Base-by-base conservation (phyloP, 768 basidiomycete species). In the Leccinum imitatum region DNA sequence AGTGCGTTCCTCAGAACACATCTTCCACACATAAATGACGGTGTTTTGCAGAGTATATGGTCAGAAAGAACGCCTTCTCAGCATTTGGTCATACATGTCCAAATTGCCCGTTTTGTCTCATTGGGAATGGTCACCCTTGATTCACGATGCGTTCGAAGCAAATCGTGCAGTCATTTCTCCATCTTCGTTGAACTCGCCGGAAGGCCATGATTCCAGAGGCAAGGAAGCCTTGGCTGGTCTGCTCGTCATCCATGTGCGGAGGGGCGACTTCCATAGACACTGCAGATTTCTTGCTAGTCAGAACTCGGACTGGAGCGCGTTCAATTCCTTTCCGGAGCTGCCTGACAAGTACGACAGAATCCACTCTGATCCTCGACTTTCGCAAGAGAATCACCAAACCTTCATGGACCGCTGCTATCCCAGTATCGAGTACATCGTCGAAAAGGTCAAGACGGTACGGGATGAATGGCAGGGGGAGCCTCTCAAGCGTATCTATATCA, bases 201-300 rank as follows among this genome's bases (percentile, higher is more conserved):
- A 57, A 7, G 57, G 56, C 10, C 31, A 53, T 35, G 10, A 51
- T 55, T 53, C 58, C n/a, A 61, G 61, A 37, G 14, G 13, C 1
- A 31, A 57, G 47, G 58, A 67, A n/a, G 53, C 56, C 13, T 19
- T 69, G 21, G 56, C 70, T 7, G 78, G 81, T n/a, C 68, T 82
- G 0, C 71, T 83, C n/a, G 81, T 73, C 13, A 65, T 84, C 17
- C 83, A 84, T 63, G 71, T 84, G 46, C 80, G 82, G 6, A 74
- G 82, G 25, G 82, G 82, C 4, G 82, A 83, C 69, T 84, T 75
- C 61, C 37, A 69, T 19, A 57, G 60, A 0, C 82, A 84, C 69
- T 84, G 83, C 67, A 56, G 58, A 14, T 62, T 66, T 52, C 73
- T 84, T 31, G 74, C 75, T 3, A 63, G 63, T 27, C 67, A 66